Percentiles rank a stretch among this genome's conserved stretches.
Evolutionary conservation across 2,329 filamentous ascomycete species (phyloP).

Genomic region (Penicillium glabrum): DNA sequence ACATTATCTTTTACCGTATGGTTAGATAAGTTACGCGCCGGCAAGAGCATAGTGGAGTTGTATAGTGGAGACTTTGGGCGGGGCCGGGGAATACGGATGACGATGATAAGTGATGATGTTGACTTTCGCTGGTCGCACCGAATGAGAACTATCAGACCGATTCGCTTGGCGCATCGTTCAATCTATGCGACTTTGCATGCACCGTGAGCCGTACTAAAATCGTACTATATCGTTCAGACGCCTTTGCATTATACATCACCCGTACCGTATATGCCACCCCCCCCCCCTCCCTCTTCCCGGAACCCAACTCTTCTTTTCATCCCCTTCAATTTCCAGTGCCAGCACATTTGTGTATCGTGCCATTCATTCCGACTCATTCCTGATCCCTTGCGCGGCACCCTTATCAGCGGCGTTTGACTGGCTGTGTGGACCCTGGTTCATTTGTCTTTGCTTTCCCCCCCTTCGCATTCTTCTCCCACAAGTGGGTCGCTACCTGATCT

Average conservation of each 20-base stretch:
- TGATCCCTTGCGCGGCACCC: slow-evolving; percentile 12
- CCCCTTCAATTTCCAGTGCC: background rate
- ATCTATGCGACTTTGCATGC: background rate
- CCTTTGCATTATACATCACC: background rate
- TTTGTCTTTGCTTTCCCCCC: slow-evolving; percentile 1
- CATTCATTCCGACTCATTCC: slow-evolving; percentile 5
- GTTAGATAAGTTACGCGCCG: background rate
- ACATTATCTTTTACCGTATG: background rate
- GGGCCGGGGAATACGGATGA: slow-evolving; percentile 2
- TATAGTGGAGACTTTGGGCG: background rate
- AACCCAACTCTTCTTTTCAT: background rate
- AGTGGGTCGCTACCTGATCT: slow-evolving; percentile 2
- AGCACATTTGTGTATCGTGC: background rate
- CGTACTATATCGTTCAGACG: too few relatives aligned
- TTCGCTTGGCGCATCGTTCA: background rate
- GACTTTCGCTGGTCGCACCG: background rate
- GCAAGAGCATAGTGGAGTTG: background rate
- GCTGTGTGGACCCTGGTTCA: slow-evolving; percentile 1
- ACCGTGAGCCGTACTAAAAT: background rate
- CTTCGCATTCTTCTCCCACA: slow-evolving; percentile 7
- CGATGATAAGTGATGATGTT: slow-evolving; percentile 1
- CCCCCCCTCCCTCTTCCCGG: background rate
- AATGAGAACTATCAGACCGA: background rate
- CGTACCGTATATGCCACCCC: background rate
- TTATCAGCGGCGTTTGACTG: slow-evolving; percentile 14